Base-by-base conservation (phyloP, 2,329 filamentous ascomycete genomes). In the Davidsoniella eucalypti region DNA sequence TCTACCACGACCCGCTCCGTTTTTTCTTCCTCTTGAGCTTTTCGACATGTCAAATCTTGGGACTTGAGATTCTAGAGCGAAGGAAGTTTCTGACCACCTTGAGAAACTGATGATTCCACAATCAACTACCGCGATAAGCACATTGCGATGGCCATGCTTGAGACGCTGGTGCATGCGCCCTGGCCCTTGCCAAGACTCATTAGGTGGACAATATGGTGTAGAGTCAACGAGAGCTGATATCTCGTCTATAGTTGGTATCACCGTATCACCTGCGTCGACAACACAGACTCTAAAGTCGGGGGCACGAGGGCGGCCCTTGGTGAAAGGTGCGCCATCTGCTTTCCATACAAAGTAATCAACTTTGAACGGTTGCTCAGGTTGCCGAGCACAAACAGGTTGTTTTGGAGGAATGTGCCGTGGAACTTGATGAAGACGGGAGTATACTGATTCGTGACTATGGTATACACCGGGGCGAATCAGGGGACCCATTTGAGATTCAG, bases 61-160 rank as follows among this genome's bases (percentile, higher is more conserved):
- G 58, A 78, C 87, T 37, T 94, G 59, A 62, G 67, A 77, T 63
- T 94, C 87, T 55, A 78, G 74, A 0, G 72, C 81, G 64, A 95
- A 95, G 1, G 80, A 81, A 9, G 79, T 80, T 67, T 96, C 87
- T 1, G 76, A 78, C 52, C 95, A 72, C 21, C 84, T 71, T 59
- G 95, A 70, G 61, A 90, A 96, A 62, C 90, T 96, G 43, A 88
- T 82, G 18, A 96, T 73, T 0, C 92, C 92, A 55, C 87, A 76
- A 61, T 96, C 92, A 33, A 95, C 87, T 2, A 96, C 76, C 0
- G 88, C 92, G 21, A 98, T 63, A 33, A 95, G 70, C 29, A 92
- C 84, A 63, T 86, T 92, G 56, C 86, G 76, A 62, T 82, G 80
- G 1, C 87, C 92, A 59, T 94, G 80, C 64, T 87, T 90, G 55